A percentile compares a stretch with the other conserved stretches of the same genome.
phyloP scores from a whole-genome alignment of 306 rosid species.

The Begonia loranthoides region DNA sequence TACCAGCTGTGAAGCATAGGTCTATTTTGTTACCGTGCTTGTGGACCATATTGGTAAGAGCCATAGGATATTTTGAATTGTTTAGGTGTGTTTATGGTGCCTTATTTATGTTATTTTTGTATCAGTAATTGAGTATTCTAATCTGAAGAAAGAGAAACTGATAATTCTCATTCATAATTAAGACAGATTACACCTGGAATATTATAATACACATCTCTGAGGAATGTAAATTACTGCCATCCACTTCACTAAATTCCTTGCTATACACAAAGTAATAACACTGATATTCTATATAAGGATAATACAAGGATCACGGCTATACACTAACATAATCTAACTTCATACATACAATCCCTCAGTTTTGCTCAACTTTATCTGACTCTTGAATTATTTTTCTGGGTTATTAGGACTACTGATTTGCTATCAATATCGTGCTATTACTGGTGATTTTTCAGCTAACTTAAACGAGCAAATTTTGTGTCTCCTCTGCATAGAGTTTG shows the following conservation, averaged over 20 bases:
- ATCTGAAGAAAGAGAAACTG: too few relatives aligned
- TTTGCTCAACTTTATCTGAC: neutral
- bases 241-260: too few relatives aligned
- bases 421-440: neutral
- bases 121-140: too few relatives aligned
- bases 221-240: too few relatives aligned
- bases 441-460: neutral
- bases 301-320: too few relatives aligned
- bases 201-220: too few relatives aligned
- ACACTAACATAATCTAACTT: neutral
- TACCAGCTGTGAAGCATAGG: conserved; percentile 80
- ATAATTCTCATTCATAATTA: too few relatives aligned
- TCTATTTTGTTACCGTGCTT: conserved; percentile 71
- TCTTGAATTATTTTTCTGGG: neutral
- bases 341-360: neutral
- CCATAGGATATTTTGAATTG: conserved; percentile 19
- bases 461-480: neutral
- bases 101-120: neutral
- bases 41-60: conserved; percentile 63
- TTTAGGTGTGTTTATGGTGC: neutral
- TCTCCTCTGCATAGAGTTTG: neutral
- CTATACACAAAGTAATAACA: too few relatives aligned
- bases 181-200: too few relatives aligned
- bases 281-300: too few relatives aligned
- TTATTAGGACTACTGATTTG: too few relatives aligned